Evolutionary conservation across 2,329 filamentous ascomycete species (phyloP).

Genomic region (Fusarium subtropicale): DNA sequence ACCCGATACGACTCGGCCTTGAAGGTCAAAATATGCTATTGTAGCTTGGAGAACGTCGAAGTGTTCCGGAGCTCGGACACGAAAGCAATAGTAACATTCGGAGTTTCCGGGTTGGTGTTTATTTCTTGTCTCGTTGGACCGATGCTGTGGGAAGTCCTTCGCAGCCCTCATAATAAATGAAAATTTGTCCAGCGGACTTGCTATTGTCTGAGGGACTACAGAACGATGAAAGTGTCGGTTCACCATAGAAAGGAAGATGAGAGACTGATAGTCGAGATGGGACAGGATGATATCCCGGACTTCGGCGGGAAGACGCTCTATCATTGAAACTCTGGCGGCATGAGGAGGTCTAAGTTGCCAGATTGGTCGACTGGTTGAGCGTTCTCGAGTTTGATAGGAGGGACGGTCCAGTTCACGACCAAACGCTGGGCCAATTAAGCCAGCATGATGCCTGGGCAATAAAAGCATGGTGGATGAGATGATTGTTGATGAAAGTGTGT

Average conservation of each 20-base stretch:
- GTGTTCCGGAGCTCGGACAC: slow-evolving; percentile 54
- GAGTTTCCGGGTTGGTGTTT: slow-evolving; percentile 56
- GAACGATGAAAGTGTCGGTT: slow-evolving; percentile 52
- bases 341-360: slow-evolving; percentile 22
- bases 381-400: slow-evolving; percentile 17
- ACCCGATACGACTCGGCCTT: slow-evolving; percentile 48
- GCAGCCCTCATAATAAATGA: slow-evolving; percentile 57
- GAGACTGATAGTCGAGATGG: slow-evolving; percentile 55
- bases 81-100: slow-evolving; percentile 58
- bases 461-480: slow-evolving; percentile 46
- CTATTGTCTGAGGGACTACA: slow-evolving; percentile 52
- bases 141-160: slow-evolving; percentile 56
- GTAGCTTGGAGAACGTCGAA: slow-evolving; percentile 55
- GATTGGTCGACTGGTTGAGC: slow-evolving; percentile 18
- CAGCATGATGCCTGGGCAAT: slow-evolving; percentile 42
- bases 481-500: slow-evolving; percentile 4
- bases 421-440: slow-evolving; percentile 19
- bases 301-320: slow-evolving; percentile 53
- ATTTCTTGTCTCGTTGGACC: slow-evolving; percentile 53
- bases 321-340: slow-evolving; percentile 39
- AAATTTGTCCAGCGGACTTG: slow-evolving; percentile 53
- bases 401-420: slow-evolving; percentile 32
- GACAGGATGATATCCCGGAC: slow-evolving; percentile 52
- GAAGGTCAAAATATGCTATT: slow-evolving; percentile 50
- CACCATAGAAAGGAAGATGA: slow-evolving; percentile 55